phyloP scores from a whole-genome alignment of 306 rosid genomes.

The Prunus mume region DNA sequence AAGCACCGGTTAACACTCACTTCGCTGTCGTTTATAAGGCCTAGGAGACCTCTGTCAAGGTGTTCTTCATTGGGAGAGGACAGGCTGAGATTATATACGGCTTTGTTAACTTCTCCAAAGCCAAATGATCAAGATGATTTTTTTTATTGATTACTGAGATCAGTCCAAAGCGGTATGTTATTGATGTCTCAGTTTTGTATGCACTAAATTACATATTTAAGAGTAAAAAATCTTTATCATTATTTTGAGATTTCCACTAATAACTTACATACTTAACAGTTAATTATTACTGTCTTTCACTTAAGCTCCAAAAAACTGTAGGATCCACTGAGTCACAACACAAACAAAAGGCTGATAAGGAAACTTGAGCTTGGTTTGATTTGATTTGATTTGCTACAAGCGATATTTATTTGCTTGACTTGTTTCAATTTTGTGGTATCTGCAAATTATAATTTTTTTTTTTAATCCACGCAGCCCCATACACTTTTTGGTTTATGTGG shows the following conservation, averaged over 20 bases:
- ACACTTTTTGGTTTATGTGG: too few relatives aligned
- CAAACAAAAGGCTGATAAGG: not conserved
- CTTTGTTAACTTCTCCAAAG: constrained; percentile 84
- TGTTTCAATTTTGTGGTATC: not conserved
- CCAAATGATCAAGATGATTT: constrained; percentile 72
- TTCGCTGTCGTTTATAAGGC: constrained; percentile 73
- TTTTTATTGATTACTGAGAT: constrained; percentile 33
- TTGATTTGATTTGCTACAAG: not conserved
- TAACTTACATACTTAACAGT: not conserved
- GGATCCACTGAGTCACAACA: not conserved
- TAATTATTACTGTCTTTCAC: not conserved
- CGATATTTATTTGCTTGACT: not conserved
- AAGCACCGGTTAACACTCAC: constrained; percentile 65
- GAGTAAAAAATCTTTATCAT: not conserved
- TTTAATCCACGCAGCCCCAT: too few relatives aligned
- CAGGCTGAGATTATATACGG: constrained; percentile 76
- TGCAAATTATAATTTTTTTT: not conserved
- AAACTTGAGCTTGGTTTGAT: not conserved
- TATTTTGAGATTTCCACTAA: not conserved
- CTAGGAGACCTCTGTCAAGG: constrained; percentile 71
- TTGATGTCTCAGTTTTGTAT: not conserved
- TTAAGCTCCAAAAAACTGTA: not conserved
- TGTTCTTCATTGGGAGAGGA: constrained; percentile 85
- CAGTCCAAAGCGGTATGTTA: not conserved
- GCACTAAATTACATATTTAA: not conserved